Evolutionary conservation across 305 asterid genomes (phyloP), one percentile per base, ranked within the genome.

Genomic region (Fraxinus angustifolia): DNA sequence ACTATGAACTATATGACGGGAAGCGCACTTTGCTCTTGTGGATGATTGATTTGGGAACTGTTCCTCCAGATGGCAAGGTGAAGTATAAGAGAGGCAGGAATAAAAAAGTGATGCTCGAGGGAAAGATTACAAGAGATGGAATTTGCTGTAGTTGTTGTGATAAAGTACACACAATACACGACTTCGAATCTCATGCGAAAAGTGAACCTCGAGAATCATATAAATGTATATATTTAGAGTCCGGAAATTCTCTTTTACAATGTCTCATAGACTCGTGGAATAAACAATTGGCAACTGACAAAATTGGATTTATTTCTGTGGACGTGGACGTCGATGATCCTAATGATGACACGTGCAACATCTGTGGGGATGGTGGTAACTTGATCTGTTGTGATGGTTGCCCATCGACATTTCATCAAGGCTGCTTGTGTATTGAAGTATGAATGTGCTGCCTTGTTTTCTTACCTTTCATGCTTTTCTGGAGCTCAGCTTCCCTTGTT

Each of bases 351-450:
- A 96, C 94, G 10, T 96, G 99, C 86, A 92, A 92, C 82, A 84
- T 96, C 38, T 96, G 99, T 83, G 98, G 97, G 26, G 98, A 96
- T 85, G 99, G 98, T 67, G 99, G 99, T 80, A 90, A 92, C 81
- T 88, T 96, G 92, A 91, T 92, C 80, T 94, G 98, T 83, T 96
- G 98, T 70, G 98, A 94, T 84, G 81, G 97, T 34, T 96, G 99
- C 87, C 98, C 99, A 10, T 92, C 99, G 26, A 96, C 99, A 40
- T 96, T 96, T 88, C 99, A 96, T 87, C 91, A 89, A 68, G 88
- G 91, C 89, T 96, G 98, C 89, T 89, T 96, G 88, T 86, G 82
- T 81, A 90, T 90, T 85, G 77, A 92, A 75, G 99, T 96, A 92
- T 70, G 91, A 50, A 75, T 72, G 31, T 79, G 17, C 26, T 45